phyloP scores from a whole-genome alignment of 1,139 yeast species.

The Scheffersomyces segobiensis region DNA sequence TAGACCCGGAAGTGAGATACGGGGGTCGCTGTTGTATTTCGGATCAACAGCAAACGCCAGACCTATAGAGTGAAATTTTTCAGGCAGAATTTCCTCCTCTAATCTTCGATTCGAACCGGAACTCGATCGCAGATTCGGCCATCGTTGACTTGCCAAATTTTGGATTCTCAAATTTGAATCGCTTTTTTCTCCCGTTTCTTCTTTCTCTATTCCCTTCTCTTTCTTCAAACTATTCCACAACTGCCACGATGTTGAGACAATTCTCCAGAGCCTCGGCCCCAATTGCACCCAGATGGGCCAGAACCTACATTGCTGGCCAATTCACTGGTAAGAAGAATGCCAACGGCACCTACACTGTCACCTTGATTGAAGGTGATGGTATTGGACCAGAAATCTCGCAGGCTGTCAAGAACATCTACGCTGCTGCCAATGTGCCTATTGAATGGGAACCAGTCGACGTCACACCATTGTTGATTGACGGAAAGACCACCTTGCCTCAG shows the following conservation, averaged over 20 bases:
- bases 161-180: background rate
- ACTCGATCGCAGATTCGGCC: background rate
- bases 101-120: background rate
- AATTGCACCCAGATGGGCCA: slow-evolving; percentile 42
- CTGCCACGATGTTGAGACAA: slow-evolving; percentile 43
- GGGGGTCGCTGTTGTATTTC: background rate
- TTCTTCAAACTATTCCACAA: slow-evolving; percentile 5
- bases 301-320: slow-evolving; percentile 51
- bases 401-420: slow-evolving; percentile 87
- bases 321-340: slow-evolving; percentile 48
- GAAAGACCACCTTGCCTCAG: slow-evolving; percentile 92
- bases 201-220: background rate
- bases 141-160: background rate
- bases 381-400: slow-evolving; percentile 94
- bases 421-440: slow-evolving; percentile 92
- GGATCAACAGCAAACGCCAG: background rate
- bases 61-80: background rate
- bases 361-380: slow-evolving; percentile 98
- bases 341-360: slow-evolving; percentile 82
- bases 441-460: slow-evolving; percentile 98
- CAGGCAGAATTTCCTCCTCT: background rate
- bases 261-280: slow-evolving; percentile 30
- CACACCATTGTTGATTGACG: slow-evolving; percentile 87
- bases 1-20: background rate
- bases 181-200: background rate